Evolutionary conservation across 106 monocot genomes (phyloP).

Genomic region (Allium fistulosum): DNA sequence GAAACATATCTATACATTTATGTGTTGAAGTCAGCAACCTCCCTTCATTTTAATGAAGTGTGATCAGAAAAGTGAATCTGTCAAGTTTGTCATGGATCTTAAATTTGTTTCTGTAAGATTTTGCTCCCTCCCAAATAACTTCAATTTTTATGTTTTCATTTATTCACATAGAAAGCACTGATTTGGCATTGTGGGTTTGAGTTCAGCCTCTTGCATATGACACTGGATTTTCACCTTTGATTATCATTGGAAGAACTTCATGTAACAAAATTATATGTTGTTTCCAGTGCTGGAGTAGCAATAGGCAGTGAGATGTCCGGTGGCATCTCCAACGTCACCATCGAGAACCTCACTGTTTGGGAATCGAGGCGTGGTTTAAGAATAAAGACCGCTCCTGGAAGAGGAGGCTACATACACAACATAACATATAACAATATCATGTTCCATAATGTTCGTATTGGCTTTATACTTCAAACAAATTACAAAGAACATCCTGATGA

Average conservation of each 20-base stretch:
- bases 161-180: background rate
- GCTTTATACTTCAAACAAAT: slow-evolving; percentile 62
- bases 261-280: no score
- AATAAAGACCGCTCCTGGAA: slow-evolving; percentile 62
- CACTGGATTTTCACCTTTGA: background rate
- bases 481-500: slow-evolving; percentile 66
- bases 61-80: no score
- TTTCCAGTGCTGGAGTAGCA: slow-evolving; percentile 59
- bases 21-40: no score
- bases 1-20: no score
- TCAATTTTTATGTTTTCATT: background rate
- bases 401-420: slow-evolving; percentile 50
- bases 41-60: no score
- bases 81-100: no score
- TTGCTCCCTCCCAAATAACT: no score
- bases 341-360: slow-evolving; percentile 52
- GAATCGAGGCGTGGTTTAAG: slow-evolving; percentile 41
- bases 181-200: background rate
- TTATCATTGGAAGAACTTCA: background rate
- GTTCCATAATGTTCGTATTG: slow-evolving; percentile 44
- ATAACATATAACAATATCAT: slow-evolving; percentile 48
- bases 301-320: slow-evolving; percentile 89
- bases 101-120: no score
- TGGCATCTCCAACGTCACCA: slow-evolving; percentile 44
- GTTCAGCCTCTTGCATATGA: background rate